Evolutionary conservation across 441 rosid species (phyloP).

Genomic region (Kokia cookei): DNA sequence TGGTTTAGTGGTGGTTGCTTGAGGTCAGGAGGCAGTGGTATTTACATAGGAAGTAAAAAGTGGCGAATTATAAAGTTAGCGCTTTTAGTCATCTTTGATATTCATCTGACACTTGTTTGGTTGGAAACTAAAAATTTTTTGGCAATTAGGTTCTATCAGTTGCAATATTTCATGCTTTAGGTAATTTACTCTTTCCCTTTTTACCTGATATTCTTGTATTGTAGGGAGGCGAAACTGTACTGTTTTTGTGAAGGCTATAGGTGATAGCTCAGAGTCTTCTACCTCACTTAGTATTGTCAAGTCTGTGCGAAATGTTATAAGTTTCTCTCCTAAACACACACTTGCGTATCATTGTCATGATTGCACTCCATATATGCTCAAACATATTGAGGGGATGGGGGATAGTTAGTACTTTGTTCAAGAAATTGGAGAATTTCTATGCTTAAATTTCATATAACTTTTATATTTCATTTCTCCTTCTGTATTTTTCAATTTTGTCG

Average conservation of each 20-base stretch:
- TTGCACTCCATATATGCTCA: background rate
- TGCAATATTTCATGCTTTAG: background rate
- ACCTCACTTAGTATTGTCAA: slow-evolving; percentile 49
- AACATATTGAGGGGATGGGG: background rate
- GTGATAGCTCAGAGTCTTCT: slow-evolving; percentile 57
- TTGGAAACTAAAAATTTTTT: no score
- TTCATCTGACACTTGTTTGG: no score
- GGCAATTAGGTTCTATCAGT: no score
- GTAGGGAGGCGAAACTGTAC: slow-evolving; percentile 35
- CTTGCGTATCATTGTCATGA: background rate
- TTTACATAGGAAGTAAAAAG: no score
- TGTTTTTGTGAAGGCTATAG: slow-evolving; percentile 47
- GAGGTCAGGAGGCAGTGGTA: no score
- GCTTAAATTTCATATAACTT: background rate
- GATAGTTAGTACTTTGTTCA: background rate
- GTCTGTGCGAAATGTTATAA: slow-evolving; percentile 62
- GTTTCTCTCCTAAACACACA: slow-evolving; percentile 11
- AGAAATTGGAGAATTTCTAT: background rate
- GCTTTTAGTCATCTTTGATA: no score
- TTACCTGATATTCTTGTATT: slow-evolving; percentile 8
- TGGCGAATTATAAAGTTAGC: no score
- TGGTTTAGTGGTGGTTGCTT: no score
- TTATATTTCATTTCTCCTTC: no score
- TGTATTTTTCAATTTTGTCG: no score
- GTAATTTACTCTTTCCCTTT: background rate